Evolutionary conservation across 768 basidiomycete genomes (phyloP), one percentile per base, ranked within the genome.

Genomic region (Agaricus blazei): DNA sequence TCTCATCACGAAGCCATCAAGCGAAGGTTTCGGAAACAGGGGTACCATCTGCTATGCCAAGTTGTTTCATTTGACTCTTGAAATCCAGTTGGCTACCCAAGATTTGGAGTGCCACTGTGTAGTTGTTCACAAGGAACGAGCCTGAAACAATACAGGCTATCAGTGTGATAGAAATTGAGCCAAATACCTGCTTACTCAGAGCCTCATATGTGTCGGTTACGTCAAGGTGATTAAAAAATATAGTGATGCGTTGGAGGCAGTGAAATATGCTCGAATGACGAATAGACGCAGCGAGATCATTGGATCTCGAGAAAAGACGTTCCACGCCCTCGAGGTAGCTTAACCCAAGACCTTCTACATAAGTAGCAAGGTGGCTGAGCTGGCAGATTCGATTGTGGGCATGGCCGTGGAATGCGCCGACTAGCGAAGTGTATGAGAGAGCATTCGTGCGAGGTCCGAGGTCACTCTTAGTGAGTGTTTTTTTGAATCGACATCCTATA

Each of bases 371-470:
- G 48, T 60, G 48, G 1, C 48, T 26, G 7, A 62, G 49, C 51
- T 69, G 67, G 52, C 69, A 70, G 15, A 57, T 36, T 15, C 57
- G 56, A 42, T 66, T 68, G 58, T 70, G 68, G 0, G 70, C 63
- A 47, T 70, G 62, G 0, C 67, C 63, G 44, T 70, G 69, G 49
- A 69, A 68, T 15, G 55, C 36, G 12, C 62, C 60, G 11, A 68
- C 63, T 4, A 65, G 47, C 8, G 48, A 57, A 3, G 36, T 44
- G 38, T 58, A 57, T 4, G 42, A 3, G 9, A 55, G 29, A 4
- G 48, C 28, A 23, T 38, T 15, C 12, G 57, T 59, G 9, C 49
- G 15, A 4, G 42, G 24, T 23, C 65, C 60, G 8, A 71, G 58
- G 0, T 59, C 38, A 46, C 66, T 68, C 4, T 48, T 29, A 8